Base-by-base conservation (phyloP, 1,139 yeast species). In the Candida sp. region DNA sequence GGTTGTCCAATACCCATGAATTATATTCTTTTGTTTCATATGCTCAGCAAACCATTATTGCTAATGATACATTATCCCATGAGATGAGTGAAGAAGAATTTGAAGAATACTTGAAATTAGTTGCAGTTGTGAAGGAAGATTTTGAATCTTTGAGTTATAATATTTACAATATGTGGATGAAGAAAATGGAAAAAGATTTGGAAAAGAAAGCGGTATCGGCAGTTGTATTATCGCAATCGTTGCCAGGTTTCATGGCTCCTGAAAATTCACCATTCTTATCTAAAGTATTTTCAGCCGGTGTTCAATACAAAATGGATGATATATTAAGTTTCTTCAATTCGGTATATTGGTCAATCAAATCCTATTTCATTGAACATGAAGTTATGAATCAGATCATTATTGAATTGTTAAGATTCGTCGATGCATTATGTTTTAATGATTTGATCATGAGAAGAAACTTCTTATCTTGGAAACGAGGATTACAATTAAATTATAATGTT, bases 1-100 rank as follows among this genome's bases (percentile, higher is more conserved):
- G 99, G 99, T 75, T 95, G 53, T 88, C 98, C 3, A 93, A 93
- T 66, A 93, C 96, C 5, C 97, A 95, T 61, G 99, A 95, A 63
- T 78, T 93, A 56, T 87, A 88, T 65, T 90, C 98, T 1, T 95
- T 93, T 71, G 96, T 91, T 48, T 84, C 93, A 19, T 87, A 90
- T 64, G 99, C 98, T 4, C 96, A 93, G 63, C 82, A 82, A 51
- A 89, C 96, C 21, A 89, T 93, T 51, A 73, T 88, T 43, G 89
- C 88, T 42, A 90, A 88, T 58, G 96, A 87, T 58, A 77, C 84
- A 4, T 76, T 88, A 50, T 77, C 88, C 36, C 82, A 81, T 50
- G 96, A 87, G 51, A 86, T 93, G 93, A 88, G 90, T 47, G 91
- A 86, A 56, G 86, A 81, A 52, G 99, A 91, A 70, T 89, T 87